Evolutionary conservation across 2,329 filamentous ascomycete genomes (phyloP).

Genomic region (Fonsecaea monophora): DNA sequence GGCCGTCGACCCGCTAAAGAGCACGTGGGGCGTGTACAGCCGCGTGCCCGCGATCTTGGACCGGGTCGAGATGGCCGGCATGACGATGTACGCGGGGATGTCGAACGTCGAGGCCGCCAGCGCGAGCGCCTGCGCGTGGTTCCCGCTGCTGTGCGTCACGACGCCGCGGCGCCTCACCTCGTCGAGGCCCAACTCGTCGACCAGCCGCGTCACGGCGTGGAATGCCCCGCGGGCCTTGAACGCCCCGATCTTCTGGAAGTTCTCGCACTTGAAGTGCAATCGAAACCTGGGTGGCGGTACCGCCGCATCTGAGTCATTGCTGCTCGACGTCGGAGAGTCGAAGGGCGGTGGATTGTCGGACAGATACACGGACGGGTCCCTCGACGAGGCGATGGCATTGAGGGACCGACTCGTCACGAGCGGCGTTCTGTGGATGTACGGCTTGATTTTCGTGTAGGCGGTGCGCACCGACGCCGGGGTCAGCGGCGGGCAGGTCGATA

Average conservation of each 20-base stretch:
- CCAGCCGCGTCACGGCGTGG: slow-evolving; percentile 77
- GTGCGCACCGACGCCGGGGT: slow-evolving; percentile 73
- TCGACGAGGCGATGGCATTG: slow-evolving; percentile 74
- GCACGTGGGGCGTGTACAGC: slow-evolving; percentile 76
- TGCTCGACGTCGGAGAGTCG: slow-evolving; percentile 63
- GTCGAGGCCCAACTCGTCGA: slow-evolving; percentile 66
- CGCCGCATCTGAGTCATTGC: slow-evolving; percentile 37
- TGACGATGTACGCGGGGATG: slow-evolving; percentile 86
- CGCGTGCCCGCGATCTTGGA: slow-evolving; percentile 85
- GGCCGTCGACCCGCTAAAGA: slow-evolving; percentile 82
- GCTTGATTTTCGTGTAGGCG: slow-evolving; percentile 75
- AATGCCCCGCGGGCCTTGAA: slow-evolving; percentile 94
- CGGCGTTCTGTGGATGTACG: slow-evolving; percentile 81
- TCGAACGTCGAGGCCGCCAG: slow-evolving; percentile 77
- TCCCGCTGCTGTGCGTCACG: slow-evolving; percentile 89
- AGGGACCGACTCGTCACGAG: slow-evolving; percentile 81
- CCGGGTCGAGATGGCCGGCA: slow-evolving; percentile 85
- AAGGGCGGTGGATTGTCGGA: slow-evolving; percentile 34
- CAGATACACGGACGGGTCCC: slow-evolving; percentile 55
- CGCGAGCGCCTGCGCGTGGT: slow-evolving; percentile 91
- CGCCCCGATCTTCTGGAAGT: slow-evolving; percentile 85
- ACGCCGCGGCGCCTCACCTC: slow-evolving; percentile 72
- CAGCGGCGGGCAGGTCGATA: slow-evolving; percentile 64
- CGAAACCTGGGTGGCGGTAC: slow-evolving; percentile 63
- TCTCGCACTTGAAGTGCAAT: slow-evolving; percentile 96